phyloP scores from a whole-genome alignment of 2,329 filamentous ascomycete genomes.

The Aspergillus vadensis region DNA sequence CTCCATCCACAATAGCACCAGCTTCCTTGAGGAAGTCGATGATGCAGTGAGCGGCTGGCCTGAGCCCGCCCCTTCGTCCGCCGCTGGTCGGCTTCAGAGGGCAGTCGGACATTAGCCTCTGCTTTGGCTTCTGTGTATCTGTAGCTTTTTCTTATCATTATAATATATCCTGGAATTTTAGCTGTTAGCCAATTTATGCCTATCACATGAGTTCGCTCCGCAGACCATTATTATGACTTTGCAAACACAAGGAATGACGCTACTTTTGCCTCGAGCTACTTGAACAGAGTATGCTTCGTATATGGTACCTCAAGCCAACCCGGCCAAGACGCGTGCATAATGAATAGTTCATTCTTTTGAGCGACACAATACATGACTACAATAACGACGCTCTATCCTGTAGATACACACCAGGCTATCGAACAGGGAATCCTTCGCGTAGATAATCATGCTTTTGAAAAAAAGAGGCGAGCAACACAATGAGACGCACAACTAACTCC shows the following conservation, averaged over 20 bases:
- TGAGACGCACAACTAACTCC: too few relatives aligned
- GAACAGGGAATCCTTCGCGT: too few relatives aligned
- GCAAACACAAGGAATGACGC: too few relatives aligned
- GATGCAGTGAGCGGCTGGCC: constrained; percentile 88
- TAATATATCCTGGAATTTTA: not conserved
- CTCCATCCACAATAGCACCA: constrained; percentile 80
- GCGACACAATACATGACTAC: too few relatives aligned
- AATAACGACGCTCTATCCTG: too few relatives aligned
- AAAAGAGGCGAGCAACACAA: not conserved
- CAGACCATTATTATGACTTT: constrained; percentile 19
- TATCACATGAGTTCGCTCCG: constrained; percentile 17
- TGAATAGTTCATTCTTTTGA: too few relatives aligned
- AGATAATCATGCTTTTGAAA: too few relatives aligned
- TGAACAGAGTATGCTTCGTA: too few relatives aligned
- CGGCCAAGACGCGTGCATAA: too few relatives aligned
- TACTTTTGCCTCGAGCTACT: not conserved
- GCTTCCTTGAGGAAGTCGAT: constrained; percentile 88
- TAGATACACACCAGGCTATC: too few relatives aligned
- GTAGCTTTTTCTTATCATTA: not conserved
- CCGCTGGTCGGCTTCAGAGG: constrained; percentile 63
- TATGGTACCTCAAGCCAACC: too few relatives aligned
- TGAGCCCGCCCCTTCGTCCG: constrained; percentile 62
- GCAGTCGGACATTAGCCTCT: constrained; percentile 56
- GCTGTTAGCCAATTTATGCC: not conserved
- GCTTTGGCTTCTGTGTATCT: constrained; percentile 23